Conservation (phyloP, 1,284 basidiomycete species). For the Marasmius sp. region DNA sequence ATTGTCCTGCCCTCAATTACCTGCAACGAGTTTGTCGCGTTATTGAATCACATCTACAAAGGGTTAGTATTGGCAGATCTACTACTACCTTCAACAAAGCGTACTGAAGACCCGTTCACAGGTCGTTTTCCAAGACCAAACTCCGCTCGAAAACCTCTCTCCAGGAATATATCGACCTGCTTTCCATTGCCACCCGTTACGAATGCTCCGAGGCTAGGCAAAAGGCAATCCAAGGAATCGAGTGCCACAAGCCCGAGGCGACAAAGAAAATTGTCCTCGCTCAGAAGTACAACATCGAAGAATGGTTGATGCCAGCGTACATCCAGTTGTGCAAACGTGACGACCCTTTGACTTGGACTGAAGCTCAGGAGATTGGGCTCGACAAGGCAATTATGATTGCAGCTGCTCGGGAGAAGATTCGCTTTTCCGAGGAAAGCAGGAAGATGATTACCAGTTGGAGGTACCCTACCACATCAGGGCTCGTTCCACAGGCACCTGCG, state of each 20-base stretch:
- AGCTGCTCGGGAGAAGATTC: conserved; percentile 1
- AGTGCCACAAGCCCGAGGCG: neutral
- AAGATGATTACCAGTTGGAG: neutral
- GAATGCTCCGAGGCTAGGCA: conserved; percentile 5
- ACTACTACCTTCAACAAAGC: no score
- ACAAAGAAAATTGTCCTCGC: conserved; percentile 7
- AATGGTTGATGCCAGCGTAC: conserved; percentile 10
- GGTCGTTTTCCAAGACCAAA: neutral
- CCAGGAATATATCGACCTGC: conserved; percentile 9
- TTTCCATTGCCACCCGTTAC: neutral
- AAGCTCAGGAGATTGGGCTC: conserved; percentile 4
- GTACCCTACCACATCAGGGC: no score
- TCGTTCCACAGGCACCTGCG: neutral
- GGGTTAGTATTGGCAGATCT: no score
- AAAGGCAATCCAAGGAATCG: conserved; percentile 9
- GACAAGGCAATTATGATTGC: conserved; percentile 4
- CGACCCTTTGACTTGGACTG: conserved; percentile 1
- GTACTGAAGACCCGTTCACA: neutral
- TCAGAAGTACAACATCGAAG: conserved; percentile 5
- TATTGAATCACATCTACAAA: conserved; percentile 9
- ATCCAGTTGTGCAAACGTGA: conserved; percentile 6
- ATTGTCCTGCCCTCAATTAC: conserved; percentile 5
- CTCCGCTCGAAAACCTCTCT: neutral
- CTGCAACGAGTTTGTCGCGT: conserved; percentile 1
- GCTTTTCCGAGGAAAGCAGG: neutral